Conservation (phyloP, 495 filamentous ascomycete genomes). For the Penicillium subrubescens region DNA sequence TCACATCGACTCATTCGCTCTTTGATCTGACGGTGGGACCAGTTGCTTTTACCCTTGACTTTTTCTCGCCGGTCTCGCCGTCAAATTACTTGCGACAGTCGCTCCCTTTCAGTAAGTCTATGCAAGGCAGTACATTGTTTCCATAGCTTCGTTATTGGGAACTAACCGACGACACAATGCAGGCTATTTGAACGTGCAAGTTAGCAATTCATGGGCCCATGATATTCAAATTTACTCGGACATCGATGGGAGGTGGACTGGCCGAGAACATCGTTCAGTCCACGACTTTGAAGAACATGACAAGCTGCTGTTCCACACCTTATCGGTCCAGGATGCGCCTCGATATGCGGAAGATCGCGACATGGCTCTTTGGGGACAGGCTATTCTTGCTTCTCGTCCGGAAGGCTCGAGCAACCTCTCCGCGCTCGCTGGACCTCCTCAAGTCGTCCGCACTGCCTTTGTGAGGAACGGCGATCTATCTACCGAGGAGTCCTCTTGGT, state of each 20-base stretch:
- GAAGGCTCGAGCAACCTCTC: constrained; percentile 33
- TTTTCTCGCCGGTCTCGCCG: constrained; percentile 86
- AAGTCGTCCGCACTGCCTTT: constrained; percentile 29
- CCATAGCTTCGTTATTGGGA: constrained; percentile 11
- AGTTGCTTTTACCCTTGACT: constrained; percentile 52
- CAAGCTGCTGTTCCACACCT: constrained; percentile 30
- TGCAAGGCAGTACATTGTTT: not conserved
- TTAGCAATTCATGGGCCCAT: constrained; percentile 31
- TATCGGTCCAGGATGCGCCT: constrained; percentile 38
- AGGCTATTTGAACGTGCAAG: constrained; percentile 70
- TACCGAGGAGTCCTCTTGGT: constrained; percentile 26
- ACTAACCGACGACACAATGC: constrained; percentile 18
- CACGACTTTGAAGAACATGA: constrained; percentile 29
- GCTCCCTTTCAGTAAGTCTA: constrained; percentile 65
- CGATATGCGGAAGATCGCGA: constrained; percentile 43
- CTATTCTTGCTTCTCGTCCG: constrained; percentile 33
- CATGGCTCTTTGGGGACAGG: constrained; percentile 50
- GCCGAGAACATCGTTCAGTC: constrained; percentile 31
- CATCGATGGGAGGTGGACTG: constrained; percentile 55
- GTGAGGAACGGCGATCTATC: constrained; percentile 24
- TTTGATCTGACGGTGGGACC: constrained; percentile 46
- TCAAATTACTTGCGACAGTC: constrained; percentile 80
- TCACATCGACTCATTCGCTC: constrained; percentile 49
- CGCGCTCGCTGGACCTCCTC: constrained; percentile 27
- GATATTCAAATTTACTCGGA: constrained; percentile 50